phyloP scores from a whole-genome alignment of 2,329 filamentous ascomycete species.

The Juglanconis oblonga region DNA sequence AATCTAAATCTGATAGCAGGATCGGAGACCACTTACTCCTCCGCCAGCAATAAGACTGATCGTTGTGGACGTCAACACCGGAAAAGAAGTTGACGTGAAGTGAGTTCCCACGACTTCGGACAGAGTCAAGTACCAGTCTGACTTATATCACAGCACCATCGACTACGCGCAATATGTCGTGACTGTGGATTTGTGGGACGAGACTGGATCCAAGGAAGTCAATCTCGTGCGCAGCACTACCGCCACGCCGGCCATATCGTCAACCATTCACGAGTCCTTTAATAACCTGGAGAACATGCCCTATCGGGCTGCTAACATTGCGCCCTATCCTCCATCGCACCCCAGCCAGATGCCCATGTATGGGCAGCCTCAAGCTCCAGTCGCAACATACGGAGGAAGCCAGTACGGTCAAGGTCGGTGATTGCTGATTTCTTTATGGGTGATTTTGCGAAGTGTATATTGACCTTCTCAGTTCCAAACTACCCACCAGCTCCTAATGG shows the following conservation, averaged over 20 bases:
- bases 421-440: neutral
- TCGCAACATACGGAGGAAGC: slow-evolving; percentile 7
- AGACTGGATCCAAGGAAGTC: slow-evolving; percentile 62
- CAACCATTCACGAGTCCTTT: slow-evolving; percentile 76
- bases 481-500: slow-evolving; percentile 17
- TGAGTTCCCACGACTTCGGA: slow-evolving; percentile 40
- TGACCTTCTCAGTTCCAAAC: slow-evolving; percentile 8
- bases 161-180: slow-evolving; percentile 42
- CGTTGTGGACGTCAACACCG: slow-evolving; percentile 70
- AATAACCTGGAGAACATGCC: slow-evolving; percentile 45
- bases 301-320: slow-evolving; percentile 16
- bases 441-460: neutral
- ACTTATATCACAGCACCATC: slow-evolving; percentile 13
- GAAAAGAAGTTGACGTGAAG: slow-evolving; percentile 82
- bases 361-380: slow-evolving; percentile 23
- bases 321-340: slow-evolving; percentile 14
- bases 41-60: slow-evolving; percentile 87
- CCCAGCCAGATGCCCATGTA: slow-evolving; percentile 16
- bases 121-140: slow-evolving; percentile 8
- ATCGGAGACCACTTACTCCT: slow-evolving; percentile 91
- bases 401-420: slow-evolving; percentile 17
- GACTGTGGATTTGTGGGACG: slow-evolving; percentile 67
- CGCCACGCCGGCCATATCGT: slow-evolving; percentile 70
- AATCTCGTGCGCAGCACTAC: slow-evolving; percentile 64
- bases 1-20: slow-evolving; percentile 47